Conservation (phyloP, 345 rosid species). For the Raphanus raphanistrum region DNA sequence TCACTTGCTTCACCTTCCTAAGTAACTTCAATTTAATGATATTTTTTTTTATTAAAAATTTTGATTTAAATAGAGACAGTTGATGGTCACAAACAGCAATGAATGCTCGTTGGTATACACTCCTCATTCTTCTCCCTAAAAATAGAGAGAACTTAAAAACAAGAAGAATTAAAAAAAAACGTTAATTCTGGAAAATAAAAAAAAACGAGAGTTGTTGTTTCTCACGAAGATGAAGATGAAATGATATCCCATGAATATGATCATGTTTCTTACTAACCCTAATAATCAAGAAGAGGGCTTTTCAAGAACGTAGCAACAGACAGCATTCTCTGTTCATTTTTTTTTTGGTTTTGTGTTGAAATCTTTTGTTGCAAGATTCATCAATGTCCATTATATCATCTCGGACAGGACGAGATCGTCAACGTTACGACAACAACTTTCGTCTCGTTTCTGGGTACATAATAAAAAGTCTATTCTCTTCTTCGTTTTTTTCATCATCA, state of each 20-base stretch:
- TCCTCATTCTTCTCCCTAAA: constrained; percentile 35
- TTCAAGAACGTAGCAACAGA: constrained; percentile 17
- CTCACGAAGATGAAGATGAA: constrained; percentile 9
- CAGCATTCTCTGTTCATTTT: constrained; percentile 13
- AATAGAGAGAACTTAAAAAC: constrained; percentile 4
- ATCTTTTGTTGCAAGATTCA: constrained; percentile 26
- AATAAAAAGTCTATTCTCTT: neutral
- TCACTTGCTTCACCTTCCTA: constrained; percentile 4
- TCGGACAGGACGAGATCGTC: constrained; percentile 66
- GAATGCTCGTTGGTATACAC: constrained; percentile 23
- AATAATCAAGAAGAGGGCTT: constrained; percentile 20
- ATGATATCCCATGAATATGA: constrained; percentile 19
- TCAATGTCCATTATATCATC: constrained; percentile 50
- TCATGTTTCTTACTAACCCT: constrained; percentile 18
- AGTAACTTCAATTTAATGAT: neutral
- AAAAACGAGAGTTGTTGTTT: neutral
- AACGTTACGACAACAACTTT: constrained; percentile 65
- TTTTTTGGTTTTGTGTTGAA: neutral
- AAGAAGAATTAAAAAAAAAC: neutral
- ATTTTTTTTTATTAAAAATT: neutral
- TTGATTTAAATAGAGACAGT: constrained; percentile 14
- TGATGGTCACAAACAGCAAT: constrained; percentile 27
- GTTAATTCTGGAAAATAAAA: constrained; percentile 11
- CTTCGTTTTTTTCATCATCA: neutral
- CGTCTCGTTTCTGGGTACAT: constrained; percentile 79